Evolutionary conservation across 2,329 filamentous ascomycete species (phyloP), one percentile per base, ranked within the genome.

Genomic region (Leptosphaerulina australis): DNA sequence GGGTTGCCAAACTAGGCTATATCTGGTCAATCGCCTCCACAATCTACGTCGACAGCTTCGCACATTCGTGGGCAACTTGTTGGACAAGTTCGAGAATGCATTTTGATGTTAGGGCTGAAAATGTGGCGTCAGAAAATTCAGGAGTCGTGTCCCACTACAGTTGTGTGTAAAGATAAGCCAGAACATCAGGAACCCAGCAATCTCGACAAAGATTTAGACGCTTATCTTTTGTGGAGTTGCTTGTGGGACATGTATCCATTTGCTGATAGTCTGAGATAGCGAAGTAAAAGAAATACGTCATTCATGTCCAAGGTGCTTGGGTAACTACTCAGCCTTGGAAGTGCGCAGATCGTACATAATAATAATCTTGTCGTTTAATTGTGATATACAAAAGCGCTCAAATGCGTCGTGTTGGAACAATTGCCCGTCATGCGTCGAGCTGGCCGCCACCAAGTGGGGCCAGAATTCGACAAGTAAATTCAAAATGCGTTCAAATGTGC

Each of bases 221-320:
- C 48, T 41, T 51, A 51, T 51, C 48, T 51, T 51, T 51, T 45
- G 48, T 51, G 48, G 48, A 51, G 45, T 37, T 30, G 25, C 21
- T 28, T 21, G 48, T 45, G 48, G 48, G 48, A 51, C 48, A 20
- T 20, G 47, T 24, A 30, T 38, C 48, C 36, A 31, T 45, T 9
- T 7, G 17, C 44, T 35, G 44, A 47, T 38, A 47, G 14, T 33
- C 2, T 18, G 15, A 34, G 47, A 50, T 45, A 45, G 48, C 30
- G 10, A 33, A 41, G 21, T 41, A 45, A 51, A 7, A 35, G 20
- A 31, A 51, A 45, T 40, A 41, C 36, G 48, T 51, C 48, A 51
- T 40, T 26, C 12, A n/a, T n/a, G n/a, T n/a, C n/a, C n/a, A n/a
- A n/a, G n/a, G n/a, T n/a, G n/a, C n/a, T n/a, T n/a, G n/a, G n/a